These are phyloP conservation scores for Nevesoporus exiguus DNA, from an alignment of 768 basidiomycete genomes.

Conservation along the genomic window DNA sequence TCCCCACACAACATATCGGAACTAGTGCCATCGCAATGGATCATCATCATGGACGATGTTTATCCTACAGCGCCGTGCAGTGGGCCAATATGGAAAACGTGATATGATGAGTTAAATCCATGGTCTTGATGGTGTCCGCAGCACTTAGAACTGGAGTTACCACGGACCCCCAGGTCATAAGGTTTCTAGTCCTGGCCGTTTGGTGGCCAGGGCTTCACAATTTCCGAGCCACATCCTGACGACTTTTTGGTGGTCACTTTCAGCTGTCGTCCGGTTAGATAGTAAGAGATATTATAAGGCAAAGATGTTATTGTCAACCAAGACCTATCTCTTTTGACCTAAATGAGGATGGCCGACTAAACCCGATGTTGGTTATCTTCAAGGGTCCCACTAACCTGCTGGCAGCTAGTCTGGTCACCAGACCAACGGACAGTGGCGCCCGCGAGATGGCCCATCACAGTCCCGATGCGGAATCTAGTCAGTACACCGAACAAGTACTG, in stretches of 20 bases:
- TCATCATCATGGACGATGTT: no score
- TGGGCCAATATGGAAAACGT: no score
- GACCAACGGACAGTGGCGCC: no score
- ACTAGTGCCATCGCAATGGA: no score
- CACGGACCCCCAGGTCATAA: background rate
- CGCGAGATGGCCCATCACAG: no score
- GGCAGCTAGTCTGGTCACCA: no score
- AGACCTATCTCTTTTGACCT: background rate
- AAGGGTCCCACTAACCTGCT: background rate
- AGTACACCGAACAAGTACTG: background rate
- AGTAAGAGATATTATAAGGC: background rate
- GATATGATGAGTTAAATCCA: no score
- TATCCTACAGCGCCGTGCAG: no score
- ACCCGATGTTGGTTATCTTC: background rate
- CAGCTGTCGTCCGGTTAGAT: background rate
- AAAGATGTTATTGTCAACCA: background rate
- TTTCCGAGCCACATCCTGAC: no score
- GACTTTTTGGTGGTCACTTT: background rate
- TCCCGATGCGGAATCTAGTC: background rate
- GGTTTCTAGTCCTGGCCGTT: background rate
- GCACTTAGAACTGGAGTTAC: background rate
- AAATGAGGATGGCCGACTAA: background rate
- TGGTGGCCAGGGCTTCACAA: background rate
- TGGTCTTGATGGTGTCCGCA: background rate
- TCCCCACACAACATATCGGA: no score